A percentile compares a stretch with the other conserved stretches of the same genome.
These are phyloP conservation scores for Hysterium pulicare DNA, from an alignment of 2,329 filamentous ascomycete genomes.

Conservation along the genomic window DNA sequence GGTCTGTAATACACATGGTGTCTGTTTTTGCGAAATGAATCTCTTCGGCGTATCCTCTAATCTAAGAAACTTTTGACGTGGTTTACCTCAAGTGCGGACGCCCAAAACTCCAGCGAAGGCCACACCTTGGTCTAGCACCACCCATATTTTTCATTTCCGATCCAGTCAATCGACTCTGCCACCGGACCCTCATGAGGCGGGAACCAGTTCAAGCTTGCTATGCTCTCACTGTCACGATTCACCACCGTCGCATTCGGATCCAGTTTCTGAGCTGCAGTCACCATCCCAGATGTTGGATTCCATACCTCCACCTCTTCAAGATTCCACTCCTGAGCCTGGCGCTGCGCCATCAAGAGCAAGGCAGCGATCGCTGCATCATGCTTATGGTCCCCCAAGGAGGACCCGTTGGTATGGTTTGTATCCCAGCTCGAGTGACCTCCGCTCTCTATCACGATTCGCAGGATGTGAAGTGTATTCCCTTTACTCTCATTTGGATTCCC, in stretches of 20 bases:
- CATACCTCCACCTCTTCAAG: conserved; percentile 72
- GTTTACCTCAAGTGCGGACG: too few relatives aligned
- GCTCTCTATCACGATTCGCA: conserved; percentile 66
- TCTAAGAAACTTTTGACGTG: too few relatives aligned
- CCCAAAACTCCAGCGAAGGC: too few relatives aligned
- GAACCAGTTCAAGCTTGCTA: conserved; percentile 71
- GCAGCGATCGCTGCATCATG: conserved; percentile 51
- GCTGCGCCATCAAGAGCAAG: conserved; percentile 64
- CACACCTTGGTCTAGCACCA: conserved; percentile 77
- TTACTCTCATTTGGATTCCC: conserved; percentile 51
- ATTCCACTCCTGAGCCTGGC: conserved; percentile 68
- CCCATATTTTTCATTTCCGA: conserved; percentile 72
- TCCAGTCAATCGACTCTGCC: conserved; percentile 61
- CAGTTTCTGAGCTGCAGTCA: conserved; percentile 44
- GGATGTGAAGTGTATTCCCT: conserved; percentile 66
- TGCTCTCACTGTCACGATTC: conserved; percentile 62
- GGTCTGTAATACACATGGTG: too few relatives aligned
- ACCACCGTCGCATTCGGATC: conserved; percentile 50
- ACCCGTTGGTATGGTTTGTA: conserved; percentile 19
- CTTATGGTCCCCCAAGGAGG: conserved; percentile 7
- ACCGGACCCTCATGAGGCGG: conserved; percentile 40
- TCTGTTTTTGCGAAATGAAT: too few relatives aligned
- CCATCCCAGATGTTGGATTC: conserved; percentile 64
- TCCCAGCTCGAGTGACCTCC: conserved; percentile 26
- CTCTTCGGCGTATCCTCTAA: too few relatives aligned